Conservation (phyloP, 495 filamentous ascomycete species). For the Sordaria brevicollis region DNA sequence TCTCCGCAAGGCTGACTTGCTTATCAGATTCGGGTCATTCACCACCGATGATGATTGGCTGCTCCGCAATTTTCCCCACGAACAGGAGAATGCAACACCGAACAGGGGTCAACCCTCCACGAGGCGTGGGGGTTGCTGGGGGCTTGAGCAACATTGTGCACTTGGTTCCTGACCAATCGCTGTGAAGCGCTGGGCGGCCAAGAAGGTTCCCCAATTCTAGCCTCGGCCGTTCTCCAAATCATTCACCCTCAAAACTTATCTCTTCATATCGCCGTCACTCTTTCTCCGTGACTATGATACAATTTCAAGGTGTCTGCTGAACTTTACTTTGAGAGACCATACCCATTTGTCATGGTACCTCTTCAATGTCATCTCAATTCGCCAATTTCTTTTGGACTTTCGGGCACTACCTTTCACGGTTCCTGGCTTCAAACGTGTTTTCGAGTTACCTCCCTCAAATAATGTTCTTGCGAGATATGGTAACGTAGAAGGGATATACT, state of each 20-base stretch:
- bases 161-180: background rate
- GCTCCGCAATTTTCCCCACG: background rate
- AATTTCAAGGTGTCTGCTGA: background rate
- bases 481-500: too few species aligned
- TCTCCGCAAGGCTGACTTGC: conserved; percentile 8
- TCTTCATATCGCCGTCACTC: background rate
- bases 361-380: too few species aligned
- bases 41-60: background rate
- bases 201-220: background rate
- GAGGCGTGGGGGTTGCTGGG: background rate
- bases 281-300: background rate
- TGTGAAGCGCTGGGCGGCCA: background rate
- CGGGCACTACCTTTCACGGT: too few species aligned
- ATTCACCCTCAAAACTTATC: background rate
- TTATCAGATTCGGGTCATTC: background rate
- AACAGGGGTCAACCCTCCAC: background rate
- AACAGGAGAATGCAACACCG: background rate
- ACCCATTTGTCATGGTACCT: too few species aligned
- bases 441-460: too few species aligned
- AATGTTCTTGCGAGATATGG: too few species aligned
- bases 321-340: too few species aligned
- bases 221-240: background rate
- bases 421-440: too few species aligned
- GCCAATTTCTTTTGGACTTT: too few species aligned
- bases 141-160: background rate